phyloP scores from a whole-genome alignment of 2,329 filamentous ascomycete species.

The Huntiella bhutanensis region DNA sequence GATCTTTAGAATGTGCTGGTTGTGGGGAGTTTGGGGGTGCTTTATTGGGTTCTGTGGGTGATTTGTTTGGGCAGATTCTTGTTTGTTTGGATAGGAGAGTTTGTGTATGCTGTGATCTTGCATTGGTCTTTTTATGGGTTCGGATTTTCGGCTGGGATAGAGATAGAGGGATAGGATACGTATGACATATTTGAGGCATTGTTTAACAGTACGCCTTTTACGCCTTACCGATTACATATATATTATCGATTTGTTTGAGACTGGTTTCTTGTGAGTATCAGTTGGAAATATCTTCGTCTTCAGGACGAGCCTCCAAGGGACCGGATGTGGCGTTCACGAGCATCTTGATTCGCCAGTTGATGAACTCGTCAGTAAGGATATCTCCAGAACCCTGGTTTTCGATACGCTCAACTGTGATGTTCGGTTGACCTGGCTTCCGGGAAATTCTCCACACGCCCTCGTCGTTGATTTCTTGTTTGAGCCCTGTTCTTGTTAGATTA shows the following conservation, averaged over 20 bases:
- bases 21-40: not conserved
- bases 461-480: slow-evolving; percentile 43
- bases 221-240: no score
- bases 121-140: no score
- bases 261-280: no score
- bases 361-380: slow-evolving; percentile 60
- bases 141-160: no score
- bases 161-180: no score
- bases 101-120: no score
- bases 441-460: slow-evolving; percentile 68
- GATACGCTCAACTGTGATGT: slow-evolving; percentile 56
- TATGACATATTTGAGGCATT: no score
- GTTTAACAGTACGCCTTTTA: no score
- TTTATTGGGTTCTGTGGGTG: no score
- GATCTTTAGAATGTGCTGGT: slow-evolving; percentile 17
- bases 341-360: slow-evolving; percentile 47
- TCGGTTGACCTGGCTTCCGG: slow-evolving; percentile 39
- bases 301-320: not conserved
- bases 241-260: no score
- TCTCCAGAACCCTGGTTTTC: slow-evolving; percentile 57
- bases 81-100: no score
- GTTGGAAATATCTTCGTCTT: not conserved
- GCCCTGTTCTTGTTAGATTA: slow-evolving; percentile 22
- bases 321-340: slow-evolving; percentile 5
- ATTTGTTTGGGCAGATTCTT: no score